Percentiles rank a stretch among this genome's conserved stretches.
Conservation (phyloP, 768 basidiomycete species). For the Leccinum aurantiacum region DNA sequence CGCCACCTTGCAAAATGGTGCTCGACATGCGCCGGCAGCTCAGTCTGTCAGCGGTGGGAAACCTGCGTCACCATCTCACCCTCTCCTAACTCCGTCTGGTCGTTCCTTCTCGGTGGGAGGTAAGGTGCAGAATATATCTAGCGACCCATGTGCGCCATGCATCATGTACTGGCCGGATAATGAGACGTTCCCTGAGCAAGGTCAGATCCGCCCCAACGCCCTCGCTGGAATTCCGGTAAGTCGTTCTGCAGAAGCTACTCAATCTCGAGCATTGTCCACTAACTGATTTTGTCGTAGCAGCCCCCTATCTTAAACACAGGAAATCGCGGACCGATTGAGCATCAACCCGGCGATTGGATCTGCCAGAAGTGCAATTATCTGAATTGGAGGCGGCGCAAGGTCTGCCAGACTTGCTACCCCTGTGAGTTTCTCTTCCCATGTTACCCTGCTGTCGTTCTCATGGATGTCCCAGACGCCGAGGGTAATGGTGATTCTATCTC, state of each 20-base stretch:
- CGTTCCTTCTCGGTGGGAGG: conserved; percentile 75
- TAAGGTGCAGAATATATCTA: conserved; percentile 75
- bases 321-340: conserved; percentile 84
- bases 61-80: conserved; percentile 49
- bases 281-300: conserved; percentile 44
- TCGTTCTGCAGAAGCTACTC: neutral
- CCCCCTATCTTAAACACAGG: conserved; percentile 89
- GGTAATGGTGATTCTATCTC: conserved; percentile 89
- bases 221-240: conserved; percentile 56
- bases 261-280: neutral
- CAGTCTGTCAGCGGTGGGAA: conserved; percentile 30
- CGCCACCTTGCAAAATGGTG: conserved; percentile 13
- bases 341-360: conserved; percentile 82
- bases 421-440: conserved; percentile 47
- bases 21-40: conserved; percentile 31
- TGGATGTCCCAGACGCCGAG: conserved; percentile 60
- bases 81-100: conserved; percentile 81
- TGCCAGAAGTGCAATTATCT: conserved; percentile 84
- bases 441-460: conserved; percentile 15
- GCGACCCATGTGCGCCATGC: conserved; percentile 68
- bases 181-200: conserved; percentile 76
- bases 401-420: conserved; percentile 86
- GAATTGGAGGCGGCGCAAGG: conserved; percentile 85
- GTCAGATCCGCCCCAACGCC: conserved; percentile 68
- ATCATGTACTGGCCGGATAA: conserved; percentile 93